These are phyloP conservation scores for Metschnikowia proteae DNA, from an alignment of 805 yeast species.

Conservation along the genomic window DNA sequence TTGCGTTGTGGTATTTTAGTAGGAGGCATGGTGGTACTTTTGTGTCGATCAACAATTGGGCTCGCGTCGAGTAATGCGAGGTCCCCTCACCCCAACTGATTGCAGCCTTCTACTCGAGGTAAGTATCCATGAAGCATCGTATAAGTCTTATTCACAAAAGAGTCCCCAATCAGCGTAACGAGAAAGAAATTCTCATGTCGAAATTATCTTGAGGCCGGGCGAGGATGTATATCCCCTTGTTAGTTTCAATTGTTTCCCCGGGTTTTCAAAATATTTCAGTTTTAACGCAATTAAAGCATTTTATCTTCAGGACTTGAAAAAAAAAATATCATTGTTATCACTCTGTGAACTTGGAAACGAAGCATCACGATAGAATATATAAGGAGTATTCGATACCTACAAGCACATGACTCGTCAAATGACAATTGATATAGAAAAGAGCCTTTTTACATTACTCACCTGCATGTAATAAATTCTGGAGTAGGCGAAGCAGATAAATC, in stretches of 20 bases:
- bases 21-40: conserved; percentile 1
- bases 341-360: too few species aligned
- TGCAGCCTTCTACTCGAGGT: neutral
- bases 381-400: neutral
- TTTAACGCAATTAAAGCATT: too few species aligned
- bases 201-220: too few species aligned
- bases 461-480: neutral
- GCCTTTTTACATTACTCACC: neutral
- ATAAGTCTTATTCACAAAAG: too few species aligned
- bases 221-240: too few species aligned
- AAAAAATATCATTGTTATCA: too few species aligned
- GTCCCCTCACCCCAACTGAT: neutral
- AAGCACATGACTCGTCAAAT: neutral
- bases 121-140: too few species aligned
- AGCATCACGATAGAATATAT: neutral
- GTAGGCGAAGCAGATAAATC: neutral
- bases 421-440: neutral
- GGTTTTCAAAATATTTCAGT: too few species aligned
- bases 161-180: too few species aligned
- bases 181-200: too few species aligned
- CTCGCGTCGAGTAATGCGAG: neutral
- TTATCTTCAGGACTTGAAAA: too few species aligned
- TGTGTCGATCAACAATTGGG: neutral
- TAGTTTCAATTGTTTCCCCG: too few species aligned
- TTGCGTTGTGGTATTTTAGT: neutral